A percentile compares a stretch with the other conserved stretches of the same genome.
phyloP scores from a whole-genome alignment of 805 yeast species.

The Cyberlindnera mycetangii region DNA sequence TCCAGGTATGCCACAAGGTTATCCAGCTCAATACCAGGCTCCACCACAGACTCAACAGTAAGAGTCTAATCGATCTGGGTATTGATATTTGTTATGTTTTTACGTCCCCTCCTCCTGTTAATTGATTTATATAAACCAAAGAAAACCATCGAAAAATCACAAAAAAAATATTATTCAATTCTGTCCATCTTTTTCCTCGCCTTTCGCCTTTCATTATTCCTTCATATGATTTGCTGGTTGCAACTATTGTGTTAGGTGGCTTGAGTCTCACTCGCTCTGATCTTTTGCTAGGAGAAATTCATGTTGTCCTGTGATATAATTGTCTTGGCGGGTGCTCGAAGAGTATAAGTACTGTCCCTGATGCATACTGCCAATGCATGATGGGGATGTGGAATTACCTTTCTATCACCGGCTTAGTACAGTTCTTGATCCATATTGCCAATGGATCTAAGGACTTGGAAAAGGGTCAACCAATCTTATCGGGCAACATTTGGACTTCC shows the following conservation, averaged over 20 bases:
- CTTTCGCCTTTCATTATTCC: background rate
- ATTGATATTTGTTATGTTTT: conserved; percentile 1
- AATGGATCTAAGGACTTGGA: conserved; percentile 7
- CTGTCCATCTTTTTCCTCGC: background rate
- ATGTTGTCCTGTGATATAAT: background rate
- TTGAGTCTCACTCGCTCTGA: background rate
- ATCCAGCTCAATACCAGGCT: conserved; percentile 12
- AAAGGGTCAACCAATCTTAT: background rate
- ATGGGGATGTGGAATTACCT: conserved; percentile 6
- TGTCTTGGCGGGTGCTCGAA: background rate
- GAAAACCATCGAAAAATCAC: conserved; percentile 2
- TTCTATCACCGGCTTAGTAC: background rate
- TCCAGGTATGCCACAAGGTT: conserved; percentile 11
- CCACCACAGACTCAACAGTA: conserved; percentile 11
- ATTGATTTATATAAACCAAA: conserved; percentile 1
- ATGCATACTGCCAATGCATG: conserved; percentile 21
- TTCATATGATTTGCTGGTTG: background rate
- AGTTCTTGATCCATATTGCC: conserved; percentile 8
- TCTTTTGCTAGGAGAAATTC: background rate
- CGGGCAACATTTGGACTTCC: too few species aligned
- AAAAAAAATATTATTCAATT: conserved; percentile 2
- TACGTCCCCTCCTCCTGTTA: background rate
- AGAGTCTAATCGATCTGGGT: background rate
- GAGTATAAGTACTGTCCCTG: conserved; percentile 8
- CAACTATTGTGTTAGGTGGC: background rate